Percentiles rank a stretch among this genome's conserved stretches.
Conservation (phyloP, 805 yeast genomes). For the Starmerella roubikii region DNA sequence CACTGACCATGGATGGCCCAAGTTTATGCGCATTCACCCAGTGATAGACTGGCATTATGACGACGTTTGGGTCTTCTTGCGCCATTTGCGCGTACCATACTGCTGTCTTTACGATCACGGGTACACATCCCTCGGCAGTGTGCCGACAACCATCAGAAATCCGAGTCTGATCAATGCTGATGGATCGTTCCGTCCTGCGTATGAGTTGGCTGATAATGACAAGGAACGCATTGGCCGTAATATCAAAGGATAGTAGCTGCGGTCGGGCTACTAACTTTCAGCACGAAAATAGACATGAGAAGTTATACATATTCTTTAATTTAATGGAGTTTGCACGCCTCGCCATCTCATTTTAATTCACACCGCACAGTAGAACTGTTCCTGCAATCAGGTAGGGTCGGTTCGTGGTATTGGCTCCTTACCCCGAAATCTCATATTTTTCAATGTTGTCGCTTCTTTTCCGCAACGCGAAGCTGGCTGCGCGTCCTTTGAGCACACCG, state of each 20-base stretch:
- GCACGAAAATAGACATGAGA: no score
- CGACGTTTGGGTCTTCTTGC: conserved; percentile 70
- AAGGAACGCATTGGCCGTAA: conserved; percentile 43
- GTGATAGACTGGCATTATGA: conserved; percentile 75
- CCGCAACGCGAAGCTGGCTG: conserved; percentile 2
- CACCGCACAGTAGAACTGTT: no score
- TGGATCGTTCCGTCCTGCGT: conserved; percentile 40
- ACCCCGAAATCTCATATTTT: not conserved
- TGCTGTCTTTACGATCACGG: conserved; percentile 72
- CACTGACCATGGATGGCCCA: conserved; percentile 90
- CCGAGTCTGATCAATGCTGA: conserved; percentile 36
- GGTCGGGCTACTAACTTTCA: no score
- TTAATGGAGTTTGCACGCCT: no score
- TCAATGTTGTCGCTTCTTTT: conserved; percentile 6
- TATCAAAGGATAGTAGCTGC: no score
- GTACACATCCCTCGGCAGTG: conserved; percentile 81
- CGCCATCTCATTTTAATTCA: no score
- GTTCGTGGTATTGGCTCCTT: no score
- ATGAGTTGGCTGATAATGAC: conserved; percentile 35
- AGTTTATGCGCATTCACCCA: conserved; percentile 72
- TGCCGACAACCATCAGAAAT: conserved; percentile 54
- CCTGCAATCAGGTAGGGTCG: no score
- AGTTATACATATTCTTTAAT: no score
- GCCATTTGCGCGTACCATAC: conserved; percentile 45
- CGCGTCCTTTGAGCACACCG: not conserved